A percentile compares a stretch with the other conserved stretches of the same genome.
Conservation (phyloP, 2,329 filamentous ascomycete genomes). For the Fusarium scirpi region DNA sequence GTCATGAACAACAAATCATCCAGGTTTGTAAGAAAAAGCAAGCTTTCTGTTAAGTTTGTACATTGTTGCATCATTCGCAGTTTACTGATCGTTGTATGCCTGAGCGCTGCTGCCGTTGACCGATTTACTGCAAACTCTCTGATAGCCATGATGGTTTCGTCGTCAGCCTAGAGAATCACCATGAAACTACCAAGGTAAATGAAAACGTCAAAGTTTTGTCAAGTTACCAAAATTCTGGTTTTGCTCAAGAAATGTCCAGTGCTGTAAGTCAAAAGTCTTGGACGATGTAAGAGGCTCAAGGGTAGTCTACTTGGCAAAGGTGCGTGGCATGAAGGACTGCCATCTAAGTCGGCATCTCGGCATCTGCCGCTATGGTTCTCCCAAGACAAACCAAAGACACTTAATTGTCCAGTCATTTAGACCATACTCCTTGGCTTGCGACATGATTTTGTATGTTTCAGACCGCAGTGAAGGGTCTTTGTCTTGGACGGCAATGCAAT, state of each 20-base stretch:
- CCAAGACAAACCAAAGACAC: conserved; percentile 1
- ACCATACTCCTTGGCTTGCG: conserved; percentile 15
- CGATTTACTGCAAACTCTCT: conserved; percentile 9
- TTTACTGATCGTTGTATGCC: neutral
- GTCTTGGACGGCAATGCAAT: conserved; percentile 9
- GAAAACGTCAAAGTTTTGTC: neutral
- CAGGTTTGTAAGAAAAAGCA: neutral
- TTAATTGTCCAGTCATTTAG: conserved; percentile 24
- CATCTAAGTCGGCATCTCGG: conserved; percentile 3
- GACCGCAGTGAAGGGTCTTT: conserved; percentile 15
- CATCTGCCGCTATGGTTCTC: conserved; percentile 9
- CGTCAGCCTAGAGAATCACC: conserved; percentile 11
- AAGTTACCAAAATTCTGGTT: neutral
- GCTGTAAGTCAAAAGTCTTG: conserved; percentile 25
- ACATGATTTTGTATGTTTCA: conserved; percentile 43
- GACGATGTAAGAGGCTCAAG: conserved; percentile 38
- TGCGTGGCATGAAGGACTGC: conserved; percentile 12
- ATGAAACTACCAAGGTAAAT: neutral
- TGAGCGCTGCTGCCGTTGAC: neutral
- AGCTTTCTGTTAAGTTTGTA: neutral
- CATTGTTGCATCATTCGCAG: conserved; percentile 5
- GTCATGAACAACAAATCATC: neutral
- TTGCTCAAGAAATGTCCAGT: neutral
- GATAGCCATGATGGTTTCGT: conserved; percentile 5
- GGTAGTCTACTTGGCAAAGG: conserved; percentile 25